A percentile compares a stretch with the other conserved stretches of the same genome.
Conservation (phyloP, 148 eudicot genomes). For the Vaccinium myrtillus region DNA sequence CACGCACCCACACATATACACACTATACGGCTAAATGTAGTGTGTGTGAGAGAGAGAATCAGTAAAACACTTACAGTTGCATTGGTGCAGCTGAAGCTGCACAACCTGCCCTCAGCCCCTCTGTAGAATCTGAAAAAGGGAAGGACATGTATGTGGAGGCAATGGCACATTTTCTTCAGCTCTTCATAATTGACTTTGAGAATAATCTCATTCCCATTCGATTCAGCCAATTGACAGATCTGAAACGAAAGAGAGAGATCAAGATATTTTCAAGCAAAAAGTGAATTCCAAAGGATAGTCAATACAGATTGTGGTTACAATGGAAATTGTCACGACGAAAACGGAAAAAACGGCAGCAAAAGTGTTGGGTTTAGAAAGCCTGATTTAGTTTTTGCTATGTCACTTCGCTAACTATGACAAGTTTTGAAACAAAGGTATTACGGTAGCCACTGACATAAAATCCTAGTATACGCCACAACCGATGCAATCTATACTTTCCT, state of each 20-base stretch:
- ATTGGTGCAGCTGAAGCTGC: conserved; percentile 91
- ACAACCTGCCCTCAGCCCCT: conserved; percentile 70
- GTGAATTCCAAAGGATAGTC: background rate
- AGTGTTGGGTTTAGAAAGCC: background rate
- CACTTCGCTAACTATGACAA: background rate
- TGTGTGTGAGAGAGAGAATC: background rate
- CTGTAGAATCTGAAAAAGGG: conserved; percentile 90
- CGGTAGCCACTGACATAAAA: too few relatives aligned
- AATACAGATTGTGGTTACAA: background rate
- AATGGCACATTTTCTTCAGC: conserved; percentile 70
- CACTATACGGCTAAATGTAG: background rate
- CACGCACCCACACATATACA: background rate
- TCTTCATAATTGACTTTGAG: conserved; percentile 76
- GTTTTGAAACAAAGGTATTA: background rate
- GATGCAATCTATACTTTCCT: background rate
- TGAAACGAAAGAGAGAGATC: conserved; percentile 20
- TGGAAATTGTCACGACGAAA: background rate
- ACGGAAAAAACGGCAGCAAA: background rate
- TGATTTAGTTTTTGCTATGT: background rate
- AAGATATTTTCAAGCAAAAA: background rate
- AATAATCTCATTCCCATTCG: conserved; percentile 64
- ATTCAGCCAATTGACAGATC: conserved; percentile 90
- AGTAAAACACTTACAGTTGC: conserved; percentile 43
- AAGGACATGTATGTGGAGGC: conserved; percentile 72
- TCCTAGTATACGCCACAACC: background rate